Conservation (phyloP, 192 early-diverging fungal genomes). For the Coemansia sp. region DNA sequence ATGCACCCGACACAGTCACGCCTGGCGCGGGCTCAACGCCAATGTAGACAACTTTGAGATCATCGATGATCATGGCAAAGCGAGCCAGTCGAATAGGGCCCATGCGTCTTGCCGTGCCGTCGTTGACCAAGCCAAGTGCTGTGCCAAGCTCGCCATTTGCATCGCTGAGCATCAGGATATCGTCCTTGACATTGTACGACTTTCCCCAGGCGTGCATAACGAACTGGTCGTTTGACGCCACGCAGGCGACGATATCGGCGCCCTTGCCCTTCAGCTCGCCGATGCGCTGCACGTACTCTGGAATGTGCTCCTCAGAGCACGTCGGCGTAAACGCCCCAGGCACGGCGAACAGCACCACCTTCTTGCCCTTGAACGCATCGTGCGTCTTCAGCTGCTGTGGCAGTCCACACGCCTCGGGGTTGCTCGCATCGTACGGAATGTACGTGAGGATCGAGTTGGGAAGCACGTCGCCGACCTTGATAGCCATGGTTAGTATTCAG, state of each 20-base stretch:
- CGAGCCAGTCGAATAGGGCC: conserved; percentile 67
- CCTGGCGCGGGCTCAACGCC: conserved; percentile 67
- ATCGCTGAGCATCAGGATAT: conserved; percentile 70
- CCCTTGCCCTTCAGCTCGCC: conserved; percentile 67
- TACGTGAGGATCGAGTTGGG: conserved; percentile 59
- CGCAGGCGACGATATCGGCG: conserved; percentile 67
- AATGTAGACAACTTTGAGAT: conserved; percentile 70
- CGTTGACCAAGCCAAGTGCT: conserved; percentile 65
- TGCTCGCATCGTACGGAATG: conserved; percentile 52
- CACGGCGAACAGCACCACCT: conserved; percentile 63
- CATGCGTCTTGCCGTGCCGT: conserved; percentile 63
- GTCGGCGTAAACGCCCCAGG: conserved; percentile 69
- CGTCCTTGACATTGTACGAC: conserved; percentile 46
- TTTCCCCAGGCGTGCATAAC: conserved; percentile 61
- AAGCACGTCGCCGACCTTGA: conserved; percentile 60
- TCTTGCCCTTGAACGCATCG: conserved; percentile 55
- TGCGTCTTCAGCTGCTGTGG: conserved; percentile 49
- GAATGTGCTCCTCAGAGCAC: conserved; percentile 67
- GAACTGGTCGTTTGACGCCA: conserved; percentile 64
- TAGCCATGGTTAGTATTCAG: conserved; percentile 25
- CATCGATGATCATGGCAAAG: conserved; percentile 71
- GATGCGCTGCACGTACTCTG: conserved; percentile 60
- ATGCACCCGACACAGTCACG: conserved; percentile 60
- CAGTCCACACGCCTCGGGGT: conserved; percentile 55
- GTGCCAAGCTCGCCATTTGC: conserved; percentile 67